phyloP scores from a whole-genome alignment of 129 eudicot genomes.

The Logfia minima region DNA sequence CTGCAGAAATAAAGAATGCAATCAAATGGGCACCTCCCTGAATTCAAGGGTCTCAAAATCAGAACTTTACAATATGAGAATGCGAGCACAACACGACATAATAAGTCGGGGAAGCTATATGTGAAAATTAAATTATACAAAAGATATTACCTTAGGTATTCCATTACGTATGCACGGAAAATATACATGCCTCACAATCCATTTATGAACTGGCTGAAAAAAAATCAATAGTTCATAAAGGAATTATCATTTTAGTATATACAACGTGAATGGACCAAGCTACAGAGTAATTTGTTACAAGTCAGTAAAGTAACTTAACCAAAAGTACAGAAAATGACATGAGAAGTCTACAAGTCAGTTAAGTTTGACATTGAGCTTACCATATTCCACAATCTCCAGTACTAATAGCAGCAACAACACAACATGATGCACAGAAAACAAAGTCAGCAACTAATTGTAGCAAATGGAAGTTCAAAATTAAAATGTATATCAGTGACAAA shows the following conservation, averaged over 20 bases:
- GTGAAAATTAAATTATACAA: too few relatives aligned
- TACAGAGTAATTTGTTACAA: too few relatives aligned
- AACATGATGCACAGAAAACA: slow-evolving; percentile 15
- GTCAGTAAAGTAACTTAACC: not conserved
- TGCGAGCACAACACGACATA: not conserved
- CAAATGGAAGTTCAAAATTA: slow-evolving; percentile 15
- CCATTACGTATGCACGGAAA: slow-evolving; percentile 93
- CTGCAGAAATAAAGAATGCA: slow-evolving; percentile 81
- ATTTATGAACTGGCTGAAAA: slow-evolving; percentile 93
- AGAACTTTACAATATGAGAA: slow-evolving; percentile 8
- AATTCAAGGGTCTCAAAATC: slow-evolving; percentile 13
- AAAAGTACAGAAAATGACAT: not conserved
- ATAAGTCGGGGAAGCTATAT: too few relatives aligned
- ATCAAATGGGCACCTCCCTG: slow-evolving; percentile 81
- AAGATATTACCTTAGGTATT: slow-evolving; percentile 66
- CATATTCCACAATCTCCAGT: slow-evolving; percentile 99
- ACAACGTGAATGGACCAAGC: too few relatives aligned
- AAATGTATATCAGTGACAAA: not conserved
- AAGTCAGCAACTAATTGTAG: slow-evolving; percentile 26
- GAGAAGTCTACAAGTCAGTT: too few relatives aligned
- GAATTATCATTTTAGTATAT: too few relatives aligned
- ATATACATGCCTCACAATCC: slow-evolving; percentile 90
- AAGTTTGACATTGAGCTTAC: slow-evolving; percentile 41
- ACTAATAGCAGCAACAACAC: slow-evolving; percentile 50
- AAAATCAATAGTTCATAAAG: not conserved